Percentiles rank a stretch among this genome's conserved stretches.
Conservation (phyloP, 257 asterid genomes). For the Nicotiana benthamiana region DNA sequence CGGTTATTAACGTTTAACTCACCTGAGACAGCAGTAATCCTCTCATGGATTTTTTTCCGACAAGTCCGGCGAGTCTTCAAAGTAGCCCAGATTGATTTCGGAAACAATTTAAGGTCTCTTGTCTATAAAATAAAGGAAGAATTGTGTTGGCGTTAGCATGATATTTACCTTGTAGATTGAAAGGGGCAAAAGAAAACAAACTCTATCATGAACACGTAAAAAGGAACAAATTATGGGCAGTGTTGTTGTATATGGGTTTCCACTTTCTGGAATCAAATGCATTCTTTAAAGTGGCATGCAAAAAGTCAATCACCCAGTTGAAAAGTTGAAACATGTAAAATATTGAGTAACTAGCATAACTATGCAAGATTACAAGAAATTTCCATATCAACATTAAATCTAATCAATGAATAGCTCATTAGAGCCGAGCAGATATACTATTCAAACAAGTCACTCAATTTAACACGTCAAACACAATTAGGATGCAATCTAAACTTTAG, state of each 20-base stretch:
- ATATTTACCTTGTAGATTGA: neutral
- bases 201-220: neutral
- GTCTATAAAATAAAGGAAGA: conserved; percentile 36
- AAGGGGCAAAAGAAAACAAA: neutral
- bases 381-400: neutral
- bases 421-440: neutral
- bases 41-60: conserved; percentile 79
- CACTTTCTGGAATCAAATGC: neutral
- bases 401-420: neutral
- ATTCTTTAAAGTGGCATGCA: neutral
- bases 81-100: conserved; percentile 39
- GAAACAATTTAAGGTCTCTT: conserved; percentile 68
- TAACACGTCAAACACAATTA: neutral
- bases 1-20: neutral
- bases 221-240: neutral
- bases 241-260: neutral
- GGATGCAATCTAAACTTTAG: neutral
- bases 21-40: conserved; percentile 69
- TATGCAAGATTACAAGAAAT: neutral
- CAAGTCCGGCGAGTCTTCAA: conserved; percentile 57
- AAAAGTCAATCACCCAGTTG: neutral
- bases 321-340: neutral
- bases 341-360: neutral
- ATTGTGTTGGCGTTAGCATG: neutral
- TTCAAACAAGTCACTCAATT: neutral